Percentiles rank a stretch among this genome's conserved stretches.
phyloP scores from a whole-genome alignment of 2,329 filamentous ascomycete genomes.

The Cadophora sp. region DNA sequence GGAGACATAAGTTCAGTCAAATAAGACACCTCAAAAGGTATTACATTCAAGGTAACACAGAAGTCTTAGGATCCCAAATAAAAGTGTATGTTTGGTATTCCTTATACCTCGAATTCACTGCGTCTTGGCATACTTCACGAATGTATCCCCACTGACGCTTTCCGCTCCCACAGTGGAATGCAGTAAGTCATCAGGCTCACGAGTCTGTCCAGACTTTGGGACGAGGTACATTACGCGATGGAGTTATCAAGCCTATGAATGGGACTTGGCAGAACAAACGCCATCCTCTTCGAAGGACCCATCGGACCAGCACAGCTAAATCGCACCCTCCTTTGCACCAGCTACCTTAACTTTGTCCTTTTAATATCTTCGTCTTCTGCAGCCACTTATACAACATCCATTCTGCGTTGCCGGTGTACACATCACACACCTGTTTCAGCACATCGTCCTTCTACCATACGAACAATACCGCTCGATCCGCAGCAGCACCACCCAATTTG shows the following conservation, averaged over 20 bases:
- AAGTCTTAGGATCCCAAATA: neutral
- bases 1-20: neutral
- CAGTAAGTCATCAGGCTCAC: neutral
- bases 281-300: neutral
- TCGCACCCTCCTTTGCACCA: neutral
- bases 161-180: neutral
- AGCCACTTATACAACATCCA: neutral
- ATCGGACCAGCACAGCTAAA: neutral
- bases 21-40: neutral
- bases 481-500: neutral
- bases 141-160: neutral
- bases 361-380: neutral
- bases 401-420: neutral
- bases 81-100: neutral
- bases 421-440: neutral
- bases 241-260: neutral
- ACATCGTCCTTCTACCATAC: neutral
- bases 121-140: neutral
- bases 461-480: neutral
- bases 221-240: neutral
- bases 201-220: neutral
- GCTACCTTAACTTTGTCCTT: neutral
- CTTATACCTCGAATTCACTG: neutral
- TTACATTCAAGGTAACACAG: neutral
- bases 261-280: neutral